Percentiles rank a stretch among this genome's conserved stretches.
These are phyloP conservation scores for Kluyveromyces wickerhamii DNA, from an alignment of 805 yeast genomes.

Conservation along the genomic window DNA sequence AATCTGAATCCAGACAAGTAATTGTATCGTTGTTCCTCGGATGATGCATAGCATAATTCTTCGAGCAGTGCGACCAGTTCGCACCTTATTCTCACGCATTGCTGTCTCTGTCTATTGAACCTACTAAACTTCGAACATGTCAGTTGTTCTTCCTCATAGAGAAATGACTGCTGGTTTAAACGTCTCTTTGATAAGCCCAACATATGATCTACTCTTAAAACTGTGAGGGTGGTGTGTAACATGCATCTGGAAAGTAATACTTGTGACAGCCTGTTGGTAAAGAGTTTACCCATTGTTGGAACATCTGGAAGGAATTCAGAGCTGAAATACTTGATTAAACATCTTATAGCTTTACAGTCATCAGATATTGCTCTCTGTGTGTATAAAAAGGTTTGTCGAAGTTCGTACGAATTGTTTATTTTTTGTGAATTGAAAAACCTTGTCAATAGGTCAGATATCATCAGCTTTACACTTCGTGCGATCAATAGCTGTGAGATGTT, in stretches of 20 bases:
- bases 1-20: conserved; percentile 3
- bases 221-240: background rate
- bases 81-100: background rate
- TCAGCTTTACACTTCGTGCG: background rate
- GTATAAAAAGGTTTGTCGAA: background rate
- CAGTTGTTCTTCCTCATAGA: conserved; percentile 1
- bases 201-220: conserved; percentile 3
- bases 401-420: background rate
- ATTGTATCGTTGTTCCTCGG: conserved; percentile 5
- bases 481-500: background rate
- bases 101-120: background rate
- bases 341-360: background rate
- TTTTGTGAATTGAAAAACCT: background rate
- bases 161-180: conserved; percentile 1
- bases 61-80: conserved; percentile 1
- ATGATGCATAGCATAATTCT: background rate
- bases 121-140: background rate
- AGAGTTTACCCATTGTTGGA: conserved; percentile 1
- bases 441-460: background rate
- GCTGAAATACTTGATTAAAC: conserved; percentile 1
- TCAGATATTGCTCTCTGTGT: conserved; percentile 1
- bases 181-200: conserved; percentile 1
- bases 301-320: background rate
- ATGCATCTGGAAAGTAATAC: conserved; percentile 1
- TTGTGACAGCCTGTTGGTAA: conserved; percentile 2